Base-by-base conservation (phyloP, 768 basidiomycete genomes). In the Psilocybe cyanescens region DNA sequence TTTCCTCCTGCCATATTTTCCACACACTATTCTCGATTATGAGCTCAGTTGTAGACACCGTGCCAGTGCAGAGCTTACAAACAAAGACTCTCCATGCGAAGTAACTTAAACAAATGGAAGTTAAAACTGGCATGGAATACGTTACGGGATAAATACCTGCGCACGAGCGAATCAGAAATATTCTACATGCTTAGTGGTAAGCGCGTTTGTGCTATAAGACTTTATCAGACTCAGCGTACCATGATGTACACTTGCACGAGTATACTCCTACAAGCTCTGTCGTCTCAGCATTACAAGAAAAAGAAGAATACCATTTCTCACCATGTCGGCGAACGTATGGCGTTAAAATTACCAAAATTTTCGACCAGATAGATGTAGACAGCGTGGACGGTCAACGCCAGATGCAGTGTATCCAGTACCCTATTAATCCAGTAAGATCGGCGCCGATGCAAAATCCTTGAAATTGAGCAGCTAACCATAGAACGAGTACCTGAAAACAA, bases 361-460 rank as follows among this genome's bases (percentile, higher is more conserved):
- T 7, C 30, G 16, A 63, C 45, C 3, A 63, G 35, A 37, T 63
- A 63, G 37, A 59, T 49, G 46, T 63, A 63, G 2, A 58, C 19
- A 8, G 44, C 57, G 8, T 63, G 61, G 5, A 53, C 45, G 4
- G 52, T 53, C 24, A 59, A 49, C 3, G n/a, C 45, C 39, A 59
- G 30, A 53, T 58, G 57, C 4, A 63, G n/a, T 2, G 57, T 63
- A 52, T 63, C 61, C 5, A 63, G 37, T 4, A 63, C 19, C 61
- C 61, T 55, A 37, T 16, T 11, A 35, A 35, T 35, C 11, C 33
- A 3, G 11, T 35, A 35, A 30, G 16, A 24, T 24, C 24, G 24
- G 24, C 24, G 24, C 24, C 24, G 24, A 24, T 24, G 24, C 24
- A 24, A 24, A 24, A 24, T 24, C 24, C 24, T 24, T 24, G 24